Evolutionary conservation across 2,329 filamentous ascomycete species (phyloP).

Genomic region (Zelopaecilomyces penicillatus): DNA sequence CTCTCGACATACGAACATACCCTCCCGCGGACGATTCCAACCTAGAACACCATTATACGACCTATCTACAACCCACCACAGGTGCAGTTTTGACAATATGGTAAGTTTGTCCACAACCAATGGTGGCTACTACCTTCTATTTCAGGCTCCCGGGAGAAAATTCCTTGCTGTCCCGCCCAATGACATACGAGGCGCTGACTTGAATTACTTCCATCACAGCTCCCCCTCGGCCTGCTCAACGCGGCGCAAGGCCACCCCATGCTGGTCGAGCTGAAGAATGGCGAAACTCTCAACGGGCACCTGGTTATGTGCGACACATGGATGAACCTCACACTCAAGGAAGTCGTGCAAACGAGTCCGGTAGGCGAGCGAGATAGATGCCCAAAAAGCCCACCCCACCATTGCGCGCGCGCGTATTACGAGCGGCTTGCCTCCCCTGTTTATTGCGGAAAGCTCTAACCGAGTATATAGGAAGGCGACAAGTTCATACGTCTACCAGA

Average conservation of each 20-base stretch:
- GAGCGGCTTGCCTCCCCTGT: neutral
- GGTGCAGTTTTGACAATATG: slow-evolving; percentile 5
- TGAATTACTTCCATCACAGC: slow-evolving; percentile 27
- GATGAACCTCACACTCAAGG: slow-evolving; percentile 98
- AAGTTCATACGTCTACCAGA: slow-evolving; percentile 88
- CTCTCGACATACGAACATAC: no score
- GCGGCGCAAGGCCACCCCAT: slow-evolving; percentile 96
- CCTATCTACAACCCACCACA: neutral
- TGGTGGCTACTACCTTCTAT: neutral
- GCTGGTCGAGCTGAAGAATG: slow-evolving; percentile 95
- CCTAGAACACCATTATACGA: neutral
- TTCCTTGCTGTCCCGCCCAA: slow-evolving; percentile 8
- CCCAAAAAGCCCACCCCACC: neutral
- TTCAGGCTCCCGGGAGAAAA: slow-evolving; percentile 11
- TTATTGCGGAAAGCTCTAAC: neutral
- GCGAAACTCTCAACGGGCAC: slow-evolving; percentile 94
- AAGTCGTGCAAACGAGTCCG: slow-evolving; percentile 92
- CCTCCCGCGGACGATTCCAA: no score
- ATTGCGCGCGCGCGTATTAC: neutral
- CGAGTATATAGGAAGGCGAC: slow-evolving; percentile 62
- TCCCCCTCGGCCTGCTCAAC: slow-evolving; percentile 76
- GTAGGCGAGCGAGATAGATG: slow-evolving; percentile 31
- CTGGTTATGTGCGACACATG: slow-evolving; percentile 96
- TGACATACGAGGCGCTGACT: slow-evolving; percentile 7
- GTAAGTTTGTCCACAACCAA: slow-evolving; percentile 1